phyloP scores from a whole-genome alignment of 169 alveolate species.

The Cardiosporidium cionae region DNA sequence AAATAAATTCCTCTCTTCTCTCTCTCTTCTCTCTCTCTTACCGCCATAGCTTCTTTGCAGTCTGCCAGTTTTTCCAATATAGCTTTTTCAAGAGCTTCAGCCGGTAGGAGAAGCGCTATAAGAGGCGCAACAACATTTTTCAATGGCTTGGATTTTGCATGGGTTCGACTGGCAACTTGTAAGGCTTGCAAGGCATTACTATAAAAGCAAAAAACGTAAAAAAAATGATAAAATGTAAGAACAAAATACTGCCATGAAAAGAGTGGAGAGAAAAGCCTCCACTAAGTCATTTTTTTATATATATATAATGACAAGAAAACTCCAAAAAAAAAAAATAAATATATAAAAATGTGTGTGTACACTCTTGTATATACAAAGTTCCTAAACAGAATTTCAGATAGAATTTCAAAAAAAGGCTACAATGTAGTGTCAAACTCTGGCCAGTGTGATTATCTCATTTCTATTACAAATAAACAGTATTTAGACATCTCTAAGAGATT shows the following conservation, averaged over 20 bases:
- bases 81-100: constrained; percentile 70
- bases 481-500: too few relatives aligned
- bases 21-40: background rate
- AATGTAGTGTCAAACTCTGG: too few relatives aligned
- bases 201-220: constrained; percentile 44
- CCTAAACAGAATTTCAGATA: too few relatives aligned
- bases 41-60: constrained; percentile 47
- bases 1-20: too few relatives aligned
- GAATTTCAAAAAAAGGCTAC: too few relatives aligned
- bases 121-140: constrained; percentile 70
- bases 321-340: too few relatives aligned
- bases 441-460: too few relatives aligned
- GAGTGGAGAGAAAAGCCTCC: background rate
- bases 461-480: too few relatives aligned
- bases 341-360: too few relatives aligned
- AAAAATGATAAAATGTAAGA: constrained; percentile 23
- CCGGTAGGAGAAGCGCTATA: constrained; percentile 75
- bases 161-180: constrained; percentile 71
- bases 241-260: background rate
- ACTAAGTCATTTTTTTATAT: too few relatives aligned
- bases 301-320: too few relatives aligned
- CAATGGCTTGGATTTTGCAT: constrained; percentile 62
- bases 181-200: constrained; percentile 41
- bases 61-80: constrained; percentile 62
- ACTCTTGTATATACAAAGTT: too few relatives aligned